Percentiles rank a stretch among this genome's conserved stretches.
Conservation (phyloP, 2,329 filamentous ascomycete species). For the Delphinella strobiligena region DNA sequence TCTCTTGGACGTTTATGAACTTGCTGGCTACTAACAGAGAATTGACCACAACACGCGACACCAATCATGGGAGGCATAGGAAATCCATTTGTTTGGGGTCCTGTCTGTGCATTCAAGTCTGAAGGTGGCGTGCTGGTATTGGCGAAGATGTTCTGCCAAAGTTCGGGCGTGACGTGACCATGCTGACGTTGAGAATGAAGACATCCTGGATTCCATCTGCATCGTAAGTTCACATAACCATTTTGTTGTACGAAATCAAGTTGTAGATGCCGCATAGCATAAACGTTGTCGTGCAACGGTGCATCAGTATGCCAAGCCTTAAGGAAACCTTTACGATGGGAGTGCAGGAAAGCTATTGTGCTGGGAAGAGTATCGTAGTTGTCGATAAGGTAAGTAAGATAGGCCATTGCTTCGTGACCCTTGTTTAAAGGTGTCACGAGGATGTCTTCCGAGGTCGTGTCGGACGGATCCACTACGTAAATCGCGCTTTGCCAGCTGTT, state of each 20-base stretch:
- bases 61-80: slow-evolving; percentile 33
- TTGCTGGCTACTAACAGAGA: slow-evolving; percentile 38
- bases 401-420: slow-evolving; percentile 51
- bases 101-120: slow-evolving; percentile 37
- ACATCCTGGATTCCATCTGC: slow-evolving; percentile 20
- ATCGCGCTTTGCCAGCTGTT: too few species aligned
- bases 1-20: slow-evolving; percentile 33
- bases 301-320: slow-evolving; percentile 11
- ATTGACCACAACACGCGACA: slow-evolving; percentile 44
- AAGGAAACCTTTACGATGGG: too few species aligned
- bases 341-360: slow-evolving; percentile 49
- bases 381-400: slow-evolving; percentile 49
- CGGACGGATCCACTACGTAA: too few species aligned
- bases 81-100: slow-evolving; percentile 27
- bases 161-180: too few species aligned
- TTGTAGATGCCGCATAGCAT: slow-evolving; percentile 23
- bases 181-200: too few species aligned
- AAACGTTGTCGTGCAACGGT: slow-evolving; percentile 11
- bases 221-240: slow-evolving; percentile 44
- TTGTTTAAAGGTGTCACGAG: too few species aligned
- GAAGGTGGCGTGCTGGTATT: slow-evolving; percentile 35
- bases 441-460: too few species aligned
- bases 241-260: slow-evolving; percentile 35
- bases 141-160: too few species aligned
- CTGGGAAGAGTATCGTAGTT: slow-evolving; percentile 48